Percentiles rank a stretch among this genome's conserved stretches.
phyloP scores from a whole-genome alignment of 805 yeast genomes.

The Alloascoidea africana region DNA sequence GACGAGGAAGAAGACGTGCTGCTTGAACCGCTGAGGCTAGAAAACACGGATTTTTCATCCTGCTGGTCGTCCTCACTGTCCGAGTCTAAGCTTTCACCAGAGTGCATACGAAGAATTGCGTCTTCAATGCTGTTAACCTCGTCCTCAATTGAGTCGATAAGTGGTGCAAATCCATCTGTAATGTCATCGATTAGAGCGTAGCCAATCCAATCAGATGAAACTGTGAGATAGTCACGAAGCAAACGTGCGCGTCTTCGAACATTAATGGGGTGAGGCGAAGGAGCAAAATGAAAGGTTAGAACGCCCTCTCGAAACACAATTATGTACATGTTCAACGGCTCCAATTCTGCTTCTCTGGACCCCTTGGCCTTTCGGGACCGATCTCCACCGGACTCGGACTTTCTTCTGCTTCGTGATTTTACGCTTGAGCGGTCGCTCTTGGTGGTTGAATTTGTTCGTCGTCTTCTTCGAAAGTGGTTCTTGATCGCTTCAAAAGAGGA shows the following conservation, averaged over 20 bases:
- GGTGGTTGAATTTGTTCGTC: too few relatives aligned
- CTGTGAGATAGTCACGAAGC: constrained; percentile 74
- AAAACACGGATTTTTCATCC: constrained; percentile 12
- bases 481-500: too few relatives aligned
- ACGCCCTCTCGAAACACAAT: constrained; percentile 87
- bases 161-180: constrained; percentile 94
- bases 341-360: constrained; percentile 35
- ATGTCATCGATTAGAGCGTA: constrained; percentile 94
- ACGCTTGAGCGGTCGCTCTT: neutral
- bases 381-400: neutral
- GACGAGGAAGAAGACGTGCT: constrained; percentile 12
- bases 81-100: constrained; percentile 32
- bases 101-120: constrained; percentile 76
- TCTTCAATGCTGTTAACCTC: constrained; percentile 92
- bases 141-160: constrained; percentile 85
- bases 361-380: neutral
- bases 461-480: neutral
- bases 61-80: constrained; percentile 22
- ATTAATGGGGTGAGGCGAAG: constrained; percentile 92
- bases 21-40: constrained; percentile 25
- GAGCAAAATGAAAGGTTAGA: constrained; percentile 82
- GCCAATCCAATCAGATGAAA: constrained; percentile 92
- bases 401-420: neutral
- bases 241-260: constrained; percentile 88
- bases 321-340: constrained; percentile 85